Evolutionary conservation across 1,139 yeast genomes (phyloP), one percentile per base, ranked within the genome.

Genomic region (Geotrichum carabidarum): DNA sequence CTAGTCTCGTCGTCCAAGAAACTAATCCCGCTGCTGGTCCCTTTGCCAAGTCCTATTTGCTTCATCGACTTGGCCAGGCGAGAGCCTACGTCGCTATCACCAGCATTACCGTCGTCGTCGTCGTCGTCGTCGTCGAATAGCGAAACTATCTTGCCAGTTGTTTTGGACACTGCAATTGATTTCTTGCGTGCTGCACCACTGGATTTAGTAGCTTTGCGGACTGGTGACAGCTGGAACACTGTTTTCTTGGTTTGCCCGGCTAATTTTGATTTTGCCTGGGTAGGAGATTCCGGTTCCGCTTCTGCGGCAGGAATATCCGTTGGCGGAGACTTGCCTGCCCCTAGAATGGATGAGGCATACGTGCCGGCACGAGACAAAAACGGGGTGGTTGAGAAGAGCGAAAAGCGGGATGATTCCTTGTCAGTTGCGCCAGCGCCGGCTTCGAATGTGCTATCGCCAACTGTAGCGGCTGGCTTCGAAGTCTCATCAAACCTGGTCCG

Each of bases 351-450:
- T 6, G 31, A n/a, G 17, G 31, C n/a, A 17, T 6, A 40, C 8
- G 15, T 18, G 46, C 35, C 32, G 30, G 30, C 18, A 14, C 47
- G 18, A 1, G 54, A 51, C 22, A 54, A 30, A 42, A 54, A 54
- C 31, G 57, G 57, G 8, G 57, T 54, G 2, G 54, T 51, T 35
- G 57, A 54, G 35, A 54, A 54, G 27, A 51, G 31, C 27, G 53
- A 50, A 38, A 50, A 44, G 14, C 40, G 41, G n/a, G 42, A 30
- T 17, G 27, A 22, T 22, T 22, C 27, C 5, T 22, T 22, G 27
- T 22, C 27, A 22, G 27, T 22, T 22, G 27, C 27, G 5, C 27
- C 27, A 22, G 27, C 27, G 5, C 27, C 27, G 3, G 27, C 27
- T 22, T 22, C 27, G 27, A 22, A 22, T 22, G 27, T 22, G 5